phyloP scores from a whole-genome alignment of 257 asterid species.

The Solanum chilense region DNA sequence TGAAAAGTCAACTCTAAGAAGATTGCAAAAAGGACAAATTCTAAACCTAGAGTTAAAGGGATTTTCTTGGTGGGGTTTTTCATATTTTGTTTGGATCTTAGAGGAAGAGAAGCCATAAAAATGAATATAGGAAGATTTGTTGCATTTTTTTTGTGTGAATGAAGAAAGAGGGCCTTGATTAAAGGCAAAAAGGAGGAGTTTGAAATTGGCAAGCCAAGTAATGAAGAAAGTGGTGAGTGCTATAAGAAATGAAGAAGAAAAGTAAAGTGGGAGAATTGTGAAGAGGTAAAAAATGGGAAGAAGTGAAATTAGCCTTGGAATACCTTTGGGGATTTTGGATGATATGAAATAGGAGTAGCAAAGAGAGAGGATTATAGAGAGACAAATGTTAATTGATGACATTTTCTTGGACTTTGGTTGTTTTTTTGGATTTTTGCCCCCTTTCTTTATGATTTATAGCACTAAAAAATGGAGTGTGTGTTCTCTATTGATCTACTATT shows the following conservation, averaged over 20 bases:
- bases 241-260: slow-evolving; percentile 14
- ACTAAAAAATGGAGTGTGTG: neutral
- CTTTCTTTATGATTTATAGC: neutral
- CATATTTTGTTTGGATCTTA: slow-evolving; percentile 17
- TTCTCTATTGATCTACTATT: neutral
- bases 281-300: slow-evolving; percentile 10
- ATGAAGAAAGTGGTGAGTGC: slow-evolving; percentile 38
- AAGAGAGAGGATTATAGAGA: slow-evolving; percentile 22
- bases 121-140: slow-evolving; percentile 36
- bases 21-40: neutral
- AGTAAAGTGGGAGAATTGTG: slow-evolving; percentile 20
- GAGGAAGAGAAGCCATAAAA: slow-evolving; percentile 47
- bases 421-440: neutral
- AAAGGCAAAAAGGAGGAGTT: slow-evolving; percentile 62
- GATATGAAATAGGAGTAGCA: slow-evolving; percentile 29
- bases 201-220: slow-evolving; percentile 68
- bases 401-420: neutral
- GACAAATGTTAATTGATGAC: slow-evolving; percentile 22
- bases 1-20: neutral
- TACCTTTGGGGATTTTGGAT: slow-evolving; percentile 22
- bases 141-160: neutral
- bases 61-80: neutral
- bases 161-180: slow-evolving; percentile 36
- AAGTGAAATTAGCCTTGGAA: slow-evolving; percentile 6
- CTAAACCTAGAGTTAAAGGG: neutral